These are phyloP conservation scores for Cladosporium sp. DNA, from an alignment of 2,329 filamentous ascomycete species.

Conservation along the genomic window DNA sequence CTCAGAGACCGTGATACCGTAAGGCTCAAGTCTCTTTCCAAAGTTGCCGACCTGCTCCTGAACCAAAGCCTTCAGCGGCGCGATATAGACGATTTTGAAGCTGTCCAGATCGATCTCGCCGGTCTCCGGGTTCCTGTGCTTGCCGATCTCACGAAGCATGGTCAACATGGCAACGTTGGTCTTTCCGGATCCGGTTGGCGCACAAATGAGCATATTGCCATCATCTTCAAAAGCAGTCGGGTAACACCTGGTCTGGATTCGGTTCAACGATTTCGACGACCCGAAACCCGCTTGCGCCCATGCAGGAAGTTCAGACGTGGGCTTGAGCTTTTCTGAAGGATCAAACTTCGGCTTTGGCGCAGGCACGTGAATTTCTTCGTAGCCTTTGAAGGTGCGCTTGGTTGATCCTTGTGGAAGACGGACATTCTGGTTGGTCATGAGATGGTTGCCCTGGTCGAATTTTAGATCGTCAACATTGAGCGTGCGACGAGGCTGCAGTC, in stretches of 20 bases:
- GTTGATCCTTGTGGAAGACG: slow-evolving; percentile 90
- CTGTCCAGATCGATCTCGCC: slow-evolving; percentile 94
- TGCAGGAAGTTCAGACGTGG: slow-evolving; percentile 81
- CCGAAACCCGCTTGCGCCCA: slow-evolving; percentile 88
- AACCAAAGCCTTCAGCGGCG: slow-evolving; percentile 89
- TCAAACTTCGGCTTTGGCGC: slow-evolving; percentile 83
- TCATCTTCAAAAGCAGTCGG: slow-evolving; percentile 88
- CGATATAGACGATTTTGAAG: slow-evolving; percentile 98
- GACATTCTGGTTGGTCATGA: slow-evolving; percentile 99
- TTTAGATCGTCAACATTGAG: slow-evolving; percentile 95
- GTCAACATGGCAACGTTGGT: slow-evolving; percentile 98
- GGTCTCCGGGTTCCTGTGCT: slow-evolving; percentile 80
- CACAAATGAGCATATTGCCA: slow-evolving; percentile 96
- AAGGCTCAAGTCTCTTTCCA: slow-evolving; percentile 81
- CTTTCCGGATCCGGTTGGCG: slow-evolving; percentile 94
- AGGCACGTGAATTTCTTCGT: slow-evolving; percentile 96
- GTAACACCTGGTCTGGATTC: slow-evolving; percentile 91
- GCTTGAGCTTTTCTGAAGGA: slow-evolving; percentile 70
- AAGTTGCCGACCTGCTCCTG: slow-evolving; percentile 99
- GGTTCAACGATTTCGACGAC: slow-evolving; percentile 80
- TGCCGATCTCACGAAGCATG: slow-evolving; percentile 93
- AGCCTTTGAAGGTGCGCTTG: slow-evolving; percentile 93
- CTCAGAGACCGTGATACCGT: slow-evolving; percentile 90
- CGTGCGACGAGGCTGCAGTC: slow-evolving; percentile 76
- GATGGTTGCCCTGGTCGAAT: slow-evolving; percentile 96